Evolutionary conservation across 2,329 filamentous ascomycete species (phyloP).

Genomic region (Xylaria arbuscula): DNA sequence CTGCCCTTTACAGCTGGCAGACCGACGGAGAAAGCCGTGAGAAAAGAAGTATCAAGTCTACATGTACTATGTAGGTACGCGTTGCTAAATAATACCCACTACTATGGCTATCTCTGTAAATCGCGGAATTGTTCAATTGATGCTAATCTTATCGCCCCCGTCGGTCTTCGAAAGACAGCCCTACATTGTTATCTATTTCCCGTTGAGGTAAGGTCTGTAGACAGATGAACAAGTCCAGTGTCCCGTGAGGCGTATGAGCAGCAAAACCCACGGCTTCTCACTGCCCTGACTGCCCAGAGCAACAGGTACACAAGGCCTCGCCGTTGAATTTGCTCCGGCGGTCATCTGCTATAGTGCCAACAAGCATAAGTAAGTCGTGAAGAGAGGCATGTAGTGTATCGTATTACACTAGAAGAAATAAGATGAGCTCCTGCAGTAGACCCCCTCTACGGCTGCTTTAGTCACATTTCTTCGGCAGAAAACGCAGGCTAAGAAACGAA

Average conservation of each 20-base stretch:
- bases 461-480: slow-evolving; percentile 18
- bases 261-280: slow-evolving; percentile 9
- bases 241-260: slow-evolving; percentile 13
- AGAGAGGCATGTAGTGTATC: slow-evolving; percentile 4
- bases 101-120: not conserved
- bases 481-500: slow-evolving; percentile 3
- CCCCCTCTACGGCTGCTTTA: slow-evolving; percentile 13
- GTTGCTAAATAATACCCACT: not conserved
- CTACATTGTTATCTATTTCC: slow-evolving; percentile 4
- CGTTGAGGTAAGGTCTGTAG: slow-evolving; percentile 8
- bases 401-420: slow-evolving; percentile 11
- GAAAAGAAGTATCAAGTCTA: not conserved
- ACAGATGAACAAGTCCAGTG: slow-evolving; percentile 6
- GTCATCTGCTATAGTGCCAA: not conserved
- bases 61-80: not conserved
- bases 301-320: not conserved
- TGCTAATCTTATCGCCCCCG: slow-evolving; percentile 6
- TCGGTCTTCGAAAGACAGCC: slow-evolving; percentile 16
- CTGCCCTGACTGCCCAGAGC: not conserved
- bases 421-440: slow-evolving; percentile 28
- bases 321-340: slow-evolving; percentile 1
- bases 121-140: slow-evolving; percentile 2
- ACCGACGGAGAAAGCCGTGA: slow-evolving; percentile 18
- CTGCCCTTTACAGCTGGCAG: slow-evolving; percentile 14
- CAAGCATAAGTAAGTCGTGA: slow-evolving; percentile 20